These are phyloP conservation scores for Agaricus subrufescens DNA, from an alignment of 768 basidiomycete species.

Conservation along the genomic window DNA sequence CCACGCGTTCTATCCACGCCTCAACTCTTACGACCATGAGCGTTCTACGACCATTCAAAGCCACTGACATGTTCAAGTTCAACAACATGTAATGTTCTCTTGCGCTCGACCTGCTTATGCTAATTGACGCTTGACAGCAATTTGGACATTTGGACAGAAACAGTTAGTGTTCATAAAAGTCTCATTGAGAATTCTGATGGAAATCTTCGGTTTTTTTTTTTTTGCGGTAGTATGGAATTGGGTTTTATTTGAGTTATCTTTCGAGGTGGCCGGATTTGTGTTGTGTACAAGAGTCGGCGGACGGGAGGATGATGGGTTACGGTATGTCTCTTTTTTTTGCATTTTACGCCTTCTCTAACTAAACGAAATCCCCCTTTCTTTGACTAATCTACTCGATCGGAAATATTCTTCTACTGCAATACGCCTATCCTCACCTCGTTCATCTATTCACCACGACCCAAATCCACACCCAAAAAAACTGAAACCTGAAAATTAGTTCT, in stretches of 20 bases:
- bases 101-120: background rate
- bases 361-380: background rate
- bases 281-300: constrained; percentile 76
- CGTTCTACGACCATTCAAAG: constrained; percentile 78
- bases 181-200: too few relatives aligned
- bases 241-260: constrained; percentile 87
- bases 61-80: constrained; percentile 88
- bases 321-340: constrained; percentile 42
- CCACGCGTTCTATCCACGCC: background rate
- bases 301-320: constrained; percentile 88
- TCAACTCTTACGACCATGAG: constrained; percentile 54
- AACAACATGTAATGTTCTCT: constrained; percentile 70
- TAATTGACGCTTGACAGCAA: constrained; percentile 48
- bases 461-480: too few relatives aligned
- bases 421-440: too few relatives aligned
- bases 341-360: background rate
- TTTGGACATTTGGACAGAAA: constrained; percentile 96
- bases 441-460: too few relatives aligned
- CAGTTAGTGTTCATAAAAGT: constrained; percentile 45
- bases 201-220: background rate
- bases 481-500: constrained; percentile 54
- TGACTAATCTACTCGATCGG: too few relatives aligned
- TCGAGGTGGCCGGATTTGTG: constrained; percentile 92
- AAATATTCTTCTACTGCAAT: too few relatives aligned
- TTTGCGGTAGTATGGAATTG: constrained; percentile 69